Conservation (phyloP, 2,329 filamentous ascomycete genomes). For the Sporothrix globosa region DNA sequence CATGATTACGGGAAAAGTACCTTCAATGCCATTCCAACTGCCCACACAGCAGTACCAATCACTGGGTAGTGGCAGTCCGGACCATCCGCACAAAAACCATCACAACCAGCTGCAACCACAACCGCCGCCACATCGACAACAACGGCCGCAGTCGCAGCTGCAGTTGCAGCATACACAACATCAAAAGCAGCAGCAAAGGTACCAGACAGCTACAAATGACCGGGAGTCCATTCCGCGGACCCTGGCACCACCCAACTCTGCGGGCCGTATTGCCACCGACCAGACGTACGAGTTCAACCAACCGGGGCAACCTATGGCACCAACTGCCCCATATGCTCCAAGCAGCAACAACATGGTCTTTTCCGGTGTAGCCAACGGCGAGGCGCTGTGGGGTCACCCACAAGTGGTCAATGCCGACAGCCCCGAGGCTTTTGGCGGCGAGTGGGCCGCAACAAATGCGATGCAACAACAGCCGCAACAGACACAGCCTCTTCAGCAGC, state of each 20-base stretch:
- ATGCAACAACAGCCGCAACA: conserved; percentile 27
- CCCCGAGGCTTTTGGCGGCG: conserved; percentile 43
- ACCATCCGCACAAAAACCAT: conserved; percentile 23
- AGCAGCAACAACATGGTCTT: conserved; percentile 45
- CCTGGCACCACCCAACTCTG: conserved; percentile 1
- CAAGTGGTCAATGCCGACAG: conserved; percentile 43
- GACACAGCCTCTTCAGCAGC: conserved; percentile 20
- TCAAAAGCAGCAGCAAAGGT: not conserved
- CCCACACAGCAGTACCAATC: conserved; percentile 10
- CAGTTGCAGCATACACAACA: conserved; percentile 9
- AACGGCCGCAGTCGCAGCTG: not conserved
- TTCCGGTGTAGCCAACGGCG: conserved; percentile 53
- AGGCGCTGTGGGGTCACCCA: conserved; percentile 50
- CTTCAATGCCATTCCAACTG: not conserved
- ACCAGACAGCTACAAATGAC: not conserved
- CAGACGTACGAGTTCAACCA: conserved; percentile 13
- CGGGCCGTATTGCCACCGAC: conserved; percentile 7
- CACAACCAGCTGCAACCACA: conserved; percentile 31
- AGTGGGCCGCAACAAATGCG: conserved; percentile 18
- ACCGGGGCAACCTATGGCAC: not conserved
- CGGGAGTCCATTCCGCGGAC: conserved; percentile 23
- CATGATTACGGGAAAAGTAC: not conserved
- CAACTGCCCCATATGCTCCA: conserved; percentile 29
- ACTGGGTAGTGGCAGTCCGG: conserved; percentile 19
- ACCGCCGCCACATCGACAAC: conserved; percentile 1